phyloP scores from a whole-genome alignment of 2,329 filamentous ascomycete genomes.

The Aspergillus hortae region DNA sequence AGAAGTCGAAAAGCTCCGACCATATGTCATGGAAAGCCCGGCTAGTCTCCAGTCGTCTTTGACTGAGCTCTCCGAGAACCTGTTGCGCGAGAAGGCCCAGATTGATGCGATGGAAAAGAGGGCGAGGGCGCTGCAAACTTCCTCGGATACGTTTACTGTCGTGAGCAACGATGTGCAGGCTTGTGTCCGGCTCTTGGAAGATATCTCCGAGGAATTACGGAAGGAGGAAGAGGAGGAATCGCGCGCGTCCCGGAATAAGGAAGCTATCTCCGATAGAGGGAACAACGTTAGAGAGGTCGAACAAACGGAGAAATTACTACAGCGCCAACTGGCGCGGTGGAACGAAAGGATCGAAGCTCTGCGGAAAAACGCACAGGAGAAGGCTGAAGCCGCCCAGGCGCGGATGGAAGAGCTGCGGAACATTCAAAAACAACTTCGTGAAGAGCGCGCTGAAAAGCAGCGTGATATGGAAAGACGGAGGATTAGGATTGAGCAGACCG shows the following conservation, averaged over 20 bases:
- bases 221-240: slow-evolving; percentile 90
- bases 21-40: slow-evolving; percentile 88
- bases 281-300: slow-evolving; percentile 92
- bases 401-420: slow-evolving; percentile 86
- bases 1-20: slow-evolving; percentile 83
- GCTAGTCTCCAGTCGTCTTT: slow-evolving; percentile 77
- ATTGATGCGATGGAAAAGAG: slow-evolving; percentile 86
- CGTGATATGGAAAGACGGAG: slow-evolving; percentile 88
- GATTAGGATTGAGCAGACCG: slow-evolving; percentile 94
- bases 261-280: slow-evolving; percentile 80
- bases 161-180: slow-evolving; percentile 81
- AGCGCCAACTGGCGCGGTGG: slow-evolving; percentile 81
- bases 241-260: slow-evolving; percentile 74
- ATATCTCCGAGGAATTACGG: slow-evolving; percentile 75
- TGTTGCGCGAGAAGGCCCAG: slow-evolving; percentile 73
- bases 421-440: slow-evolving; percentile 74
- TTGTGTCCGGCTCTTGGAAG: slow-evolving; percentile 84
- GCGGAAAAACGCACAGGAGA: slow-evolving; percentile 73
- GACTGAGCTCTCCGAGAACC: slow-evolving; percentile 73
- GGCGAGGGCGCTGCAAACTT: slow-evolving; percentile 86
- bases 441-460: slow-evolving; percentile 81
- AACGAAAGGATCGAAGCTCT: slow-evolving; percentile 81
- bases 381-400: slow-evolving; percentile 74
- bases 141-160: slow-evolving; percentile 80
- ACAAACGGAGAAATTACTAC: slow-evolving; percentile 76